Base-by-base conservation (phyloP, 202 grass and related monocot genomes). In the Hordeum pubiflorum region DNA sequence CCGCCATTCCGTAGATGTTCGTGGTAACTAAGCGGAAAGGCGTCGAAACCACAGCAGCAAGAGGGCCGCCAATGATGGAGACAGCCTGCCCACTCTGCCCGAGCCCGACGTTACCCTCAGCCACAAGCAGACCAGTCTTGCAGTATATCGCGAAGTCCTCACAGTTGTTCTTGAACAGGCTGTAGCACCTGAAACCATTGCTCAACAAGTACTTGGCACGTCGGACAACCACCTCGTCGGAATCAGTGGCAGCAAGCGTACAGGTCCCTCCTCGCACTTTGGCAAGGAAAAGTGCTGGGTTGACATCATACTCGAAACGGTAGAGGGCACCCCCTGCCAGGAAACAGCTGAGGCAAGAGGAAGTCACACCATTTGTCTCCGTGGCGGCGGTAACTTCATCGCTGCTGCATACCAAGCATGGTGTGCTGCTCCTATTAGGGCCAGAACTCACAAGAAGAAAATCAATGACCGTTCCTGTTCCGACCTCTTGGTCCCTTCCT, bases 111-210 rank as follows among this genome's bases (percentile, higher is more conserved):
- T 77, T 85, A 40, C 90, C 90, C 14, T 87, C 84, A 3, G 86
- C 86, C 13, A 89, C 84, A 39, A 97, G 86, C 48, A 91, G 86
- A 11, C 90, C 90, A 6, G 93, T 97, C 84, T 97, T 97, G 91
- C 90, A 97, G 77, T 97, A 96, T 60, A 96, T 92, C 0, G 89
- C 90, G 0, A 91, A 97, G 72, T 93, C 90, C 65, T 97, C 93
- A 0, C 93, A 97, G 70, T 93, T 97, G 82, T 75, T 93, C 86
- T 93, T 97, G 58, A 92, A 93, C 48, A 97, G 40, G 63, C 80
- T 91, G 82, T 93, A 93, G 82, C 88, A 92, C 69, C 90, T 77
- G 72, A 97, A 97, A 39, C 93, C 93, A 63, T 92, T 92, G 83
- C 4, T 86, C 37, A 93, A 76, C 74, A 93, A 78, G 59, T 89